These are phyloP conservation scores for Entomortierella chlamydospora DNA, from an alignment of 192 early-diverging fungal species.

Conservation along the genomic window DNA sequence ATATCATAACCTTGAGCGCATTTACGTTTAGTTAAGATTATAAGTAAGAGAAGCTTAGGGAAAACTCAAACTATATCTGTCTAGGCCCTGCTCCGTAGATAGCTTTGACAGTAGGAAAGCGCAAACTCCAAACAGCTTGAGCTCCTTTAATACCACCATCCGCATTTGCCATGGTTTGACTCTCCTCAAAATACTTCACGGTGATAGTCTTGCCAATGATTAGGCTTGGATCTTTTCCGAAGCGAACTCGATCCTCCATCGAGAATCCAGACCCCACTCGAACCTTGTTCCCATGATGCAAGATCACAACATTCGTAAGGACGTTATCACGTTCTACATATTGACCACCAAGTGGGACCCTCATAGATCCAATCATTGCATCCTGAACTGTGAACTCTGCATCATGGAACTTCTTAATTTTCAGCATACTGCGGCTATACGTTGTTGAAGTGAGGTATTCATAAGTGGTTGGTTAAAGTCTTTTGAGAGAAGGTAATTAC, in stretches of 20 bases:
- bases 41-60: background rate
- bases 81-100: slow-evolving; percentile 56
- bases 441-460: no score
- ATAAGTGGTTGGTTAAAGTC: no score
- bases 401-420: slow-evolving; percentile 66
- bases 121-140: slow-evolving; percentile 49
- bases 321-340: slow-evolving; percentile 43
- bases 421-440: slow-evolving; percentile 60
- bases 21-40: background rate
- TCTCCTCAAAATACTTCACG: slow-evolving; percentile 65
- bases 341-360: slow-evolving; percentile 53
- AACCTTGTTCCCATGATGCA: slow-evolving; percentile 61
- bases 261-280: slow-evolving; percentile 67
- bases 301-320: slow-evolving; percentile 57
- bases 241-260: slow-evolving; percentile 55
- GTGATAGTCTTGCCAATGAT: slow-evolving; percentile 65
- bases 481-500: no score
- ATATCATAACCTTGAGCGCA: background rate
- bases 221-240: slow-evolving; percentile 55
- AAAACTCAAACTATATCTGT: slow-evolving; percentile 7
- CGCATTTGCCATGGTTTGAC: slow-evolving; percentile 3
- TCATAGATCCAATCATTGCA: slow-evolving; percentile 57
- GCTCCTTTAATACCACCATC: background rate
- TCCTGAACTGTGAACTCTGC: slow-evolving; percentile 61
- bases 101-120: slow-evolving; percentile 67